A percentile compares a stretch with the other conserved stretches of the same genome.
Evolutionary conservation across 2,329 filamentous ascomycete genomes (phyloP).

Genomic region (Akanthomyces lecanii): DNA sequence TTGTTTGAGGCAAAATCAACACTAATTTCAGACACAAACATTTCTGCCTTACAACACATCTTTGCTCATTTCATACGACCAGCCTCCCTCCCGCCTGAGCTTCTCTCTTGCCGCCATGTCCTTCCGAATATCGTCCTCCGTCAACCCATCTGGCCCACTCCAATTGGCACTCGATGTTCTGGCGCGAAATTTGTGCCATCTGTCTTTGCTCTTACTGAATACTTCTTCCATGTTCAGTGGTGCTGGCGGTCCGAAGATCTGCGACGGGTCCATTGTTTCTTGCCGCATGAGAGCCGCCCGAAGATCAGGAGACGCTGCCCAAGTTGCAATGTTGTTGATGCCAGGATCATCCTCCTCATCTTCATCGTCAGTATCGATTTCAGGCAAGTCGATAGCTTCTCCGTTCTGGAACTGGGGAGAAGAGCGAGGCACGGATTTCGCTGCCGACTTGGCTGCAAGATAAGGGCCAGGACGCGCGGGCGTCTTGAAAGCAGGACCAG

Average conservation of each 20-base stretch:
- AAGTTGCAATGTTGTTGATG: conserved; percentile 58
- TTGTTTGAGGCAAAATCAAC: neutral
- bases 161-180: conserved; percentile 94
- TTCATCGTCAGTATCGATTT: conserved; percentile 93
- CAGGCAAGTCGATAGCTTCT: conserved; percentile 85
- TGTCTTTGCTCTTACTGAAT: conserved; percentile 83
- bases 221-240: conserved; percentile 95
- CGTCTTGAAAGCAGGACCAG: conserved; percentile 61
- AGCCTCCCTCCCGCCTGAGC: conserved; percentile 77
- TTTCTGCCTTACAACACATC: conserved; percentile 36
- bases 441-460: conserved; percentile 47
- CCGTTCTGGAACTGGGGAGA: conserved; percentile 86
- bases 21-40: neutral
- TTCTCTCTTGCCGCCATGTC: conserved; percentile 77
- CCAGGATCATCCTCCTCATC: conserved; percentile 69
- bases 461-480: conserved; percentile 53
- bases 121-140: conserved; percentile 78
- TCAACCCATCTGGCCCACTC: conserved; percentile 76
- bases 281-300: conserved; percentile 71
- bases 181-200: conserved; percentile 81
- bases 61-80: conserved; percentile 64
- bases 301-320: conserved; percentile 86
- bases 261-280: conserved; percentile 77
- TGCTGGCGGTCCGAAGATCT: conserved; percentile 83
- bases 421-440: conserved; percentile 59